A percentile compares a stretch with the other conserved stretches of the same genome.
These are phyloP conservation scores for Sporisorium graminicola DNA, from an alignment of 1,284 basidiomycete species.

Conservation along the genomic window DNA sequence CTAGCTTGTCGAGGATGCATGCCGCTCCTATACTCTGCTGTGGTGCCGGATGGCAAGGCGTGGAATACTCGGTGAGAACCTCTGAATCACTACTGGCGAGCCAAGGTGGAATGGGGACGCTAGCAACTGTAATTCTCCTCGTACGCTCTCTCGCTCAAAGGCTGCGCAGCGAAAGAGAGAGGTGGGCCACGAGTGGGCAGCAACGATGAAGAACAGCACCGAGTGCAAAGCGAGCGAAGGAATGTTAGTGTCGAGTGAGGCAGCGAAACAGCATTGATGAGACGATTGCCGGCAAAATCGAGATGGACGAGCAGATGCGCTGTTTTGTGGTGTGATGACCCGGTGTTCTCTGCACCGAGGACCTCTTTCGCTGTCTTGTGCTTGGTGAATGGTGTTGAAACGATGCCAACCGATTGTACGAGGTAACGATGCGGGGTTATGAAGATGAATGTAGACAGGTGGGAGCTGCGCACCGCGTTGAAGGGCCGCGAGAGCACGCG, in stretches of 20 bases:
- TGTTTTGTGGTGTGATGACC: not conserved
- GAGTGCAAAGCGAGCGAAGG: not conserved
- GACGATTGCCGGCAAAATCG: not conserved
- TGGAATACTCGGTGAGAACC: not conserved
- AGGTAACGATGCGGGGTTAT: conserved; percentile 10
- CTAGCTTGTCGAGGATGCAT: conserved; percentile 49
- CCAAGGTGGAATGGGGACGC: not conserved
- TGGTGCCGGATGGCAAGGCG: not conserved
- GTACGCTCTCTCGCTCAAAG: not conserved
- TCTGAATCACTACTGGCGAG: not conserved
- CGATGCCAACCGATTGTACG: not conserved
- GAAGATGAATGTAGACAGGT: conserved; percentile 13
- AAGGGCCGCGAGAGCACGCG: not conserved
- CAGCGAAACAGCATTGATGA: conserved; percentile 26
- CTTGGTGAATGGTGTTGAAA: not conserved
- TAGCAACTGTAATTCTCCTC: not conserved
- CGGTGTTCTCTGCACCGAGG: not conserved
- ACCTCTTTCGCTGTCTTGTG: not conserved
- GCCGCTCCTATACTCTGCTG: not conserved
- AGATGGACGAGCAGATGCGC: not conserved
- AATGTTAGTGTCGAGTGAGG: not conserved
- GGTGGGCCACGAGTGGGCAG: not conserved
- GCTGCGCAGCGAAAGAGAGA: not conserved
- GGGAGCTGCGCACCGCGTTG: conserved; percentile 3
- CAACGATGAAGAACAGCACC: not conserved